Conservation (phyloP, 1,284 basidiomycete genomes). For the Coriolopsis trogii region DNA sequence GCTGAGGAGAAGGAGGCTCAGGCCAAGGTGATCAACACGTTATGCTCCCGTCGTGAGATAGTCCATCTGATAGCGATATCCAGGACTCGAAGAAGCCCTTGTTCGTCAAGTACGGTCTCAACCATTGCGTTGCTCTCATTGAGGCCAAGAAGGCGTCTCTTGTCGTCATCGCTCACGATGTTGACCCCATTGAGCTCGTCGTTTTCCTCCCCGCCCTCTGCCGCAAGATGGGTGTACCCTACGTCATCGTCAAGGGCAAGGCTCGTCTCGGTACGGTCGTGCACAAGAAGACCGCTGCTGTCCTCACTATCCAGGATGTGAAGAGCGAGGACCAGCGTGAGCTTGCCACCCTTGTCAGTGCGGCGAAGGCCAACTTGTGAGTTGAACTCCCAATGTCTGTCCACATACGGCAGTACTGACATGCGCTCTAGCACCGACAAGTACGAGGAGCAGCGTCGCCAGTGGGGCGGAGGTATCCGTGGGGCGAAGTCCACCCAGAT, state of each 20-base stretch:
- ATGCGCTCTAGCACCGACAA: slow-evolving; percentile 80
- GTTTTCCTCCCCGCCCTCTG: slow-evolving; percentile 98
- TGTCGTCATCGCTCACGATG: slow-evolving; percentile 97
- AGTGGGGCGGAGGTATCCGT: slow-evolving; percentile 97
- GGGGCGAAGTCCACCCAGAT: slow-evolving; percentile 93
- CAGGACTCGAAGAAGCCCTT: slow-evolving; percentile 90
- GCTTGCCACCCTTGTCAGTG: slow-evolving; percentile 89
- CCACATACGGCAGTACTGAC: slow-evolving; percentile 6
- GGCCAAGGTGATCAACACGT: slow-evolving; percentile 48
- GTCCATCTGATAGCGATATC: slow-evolving; percentile 20
- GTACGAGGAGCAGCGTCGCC: slow-evolving; percentile 88
- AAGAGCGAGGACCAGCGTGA: slow-evolving; percentile 94
- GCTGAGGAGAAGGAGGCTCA: slow-evolving; percentile 81
- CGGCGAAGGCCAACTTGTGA: slow-evolving; percentile 96
- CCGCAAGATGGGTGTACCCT: slow-evolving; percentile 98
- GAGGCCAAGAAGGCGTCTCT: slow-evolving; percentile 98
- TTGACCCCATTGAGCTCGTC: slow-evolving; percentile 98
- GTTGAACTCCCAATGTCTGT: slow-evolving; percentile 30
- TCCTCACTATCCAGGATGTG: slow-evolving; percentile 91
- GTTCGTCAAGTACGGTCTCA: slow-evolving; percentile 96
- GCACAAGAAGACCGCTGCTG: slow-evolving; percentile 97
- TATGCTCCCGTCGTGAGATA: not conserved
- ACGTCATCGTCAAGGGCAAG: slow-evolving; percentile 98
- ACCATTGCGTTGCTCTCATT: slow-evolving; percentile 94
- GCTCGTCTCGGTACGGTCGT: slow-evolving; percentile 96